Evolutionary conservation across 768 basidiomycete species (phyloP), one percentile per base, ranked within the genome.

Genomic region (Tulasnella sp.): DNA sequence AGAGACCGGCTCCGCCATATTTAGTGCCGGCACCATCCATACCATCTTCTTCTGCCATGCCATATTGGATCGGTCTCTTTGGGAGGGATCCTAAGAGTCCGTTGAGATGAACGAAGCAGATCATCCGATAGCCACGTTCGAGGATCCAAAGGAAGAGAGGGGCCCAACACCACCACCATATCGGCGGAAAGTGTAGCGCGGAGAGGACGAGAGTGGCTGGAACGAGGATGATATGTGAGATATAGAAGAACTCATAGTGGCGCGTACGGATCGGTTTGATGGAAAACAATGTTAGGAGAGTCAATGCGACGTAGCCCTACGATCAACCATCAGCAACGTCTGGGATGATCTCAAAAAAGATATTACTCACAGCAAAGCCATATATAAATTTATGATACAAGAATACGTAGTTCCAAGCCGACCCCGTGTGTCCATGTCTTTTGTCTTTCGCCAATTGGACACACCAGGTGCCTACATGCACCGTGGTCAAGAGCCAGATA

Each of bases 381-480:
- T 71, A 84, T 41, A 81, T 70, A 65, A 89, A 87, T 41, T 79
- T 77, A 41, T 71, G 70, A 62, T 82, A 85, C 22, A 72, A 69
- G 75, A 77, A 84, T 19, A 81, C 78, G 60, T 79, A 76, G 44
- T 72, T 62, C 67, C 72, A 73, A 2, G 71, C 68, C 11, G 30
- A 25, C 19, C 63, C 60, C 12, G 70, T 74, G 60, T 72, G 74
- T 41, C 63, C 71, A 12, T 66, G 63, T 22, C 78, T 72, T 60
- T 68, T 71, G 60, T 88, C 84, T 12, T 68, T 71, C 42, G 69
- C 67, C 44, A 89, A 72, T 66, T 88, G 83, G 4, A 84, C 75
- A 59, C 79, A 81, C 87, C 87, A 90, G 1, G 83, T 70, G 2
- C 70, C 73, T 30, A 83, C 80, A 67, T 90, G 87, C 2, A 80